These are phyloP conservation scores for Kwoniella sp. DNA, from an alignment of 768 basidiomycete genomes.

Conservation along the genomic window DNA sequence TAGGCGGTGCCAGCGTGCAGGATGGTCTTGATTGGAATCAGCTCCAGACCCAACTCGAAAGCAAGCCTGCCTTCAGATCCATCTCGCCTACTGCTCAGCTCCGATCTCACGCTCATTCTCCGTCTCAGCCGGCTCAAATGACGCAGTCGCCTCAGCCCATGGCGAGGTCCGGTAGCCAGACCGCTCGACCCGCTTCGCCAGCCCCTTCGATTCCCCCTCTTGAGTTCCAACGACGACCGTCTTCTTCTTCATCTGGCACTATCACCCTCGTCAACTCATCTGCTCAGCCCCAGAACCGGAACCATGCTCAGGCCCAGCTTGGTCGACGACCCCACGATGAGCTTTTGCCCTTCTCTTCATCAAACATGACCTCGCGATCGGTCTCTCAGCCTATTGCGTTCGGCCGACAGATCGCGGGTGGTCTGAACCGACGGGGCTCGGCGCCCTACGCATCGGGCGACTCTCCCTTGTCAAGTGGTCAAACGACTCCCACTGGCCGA, in stretches of 20 bases:
- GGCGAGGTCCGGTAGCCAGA: constrained; percentile 6
- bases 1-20: background rate
- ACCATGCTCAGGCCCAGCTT: background rate
- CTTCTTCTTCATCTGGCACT: constrained; percentile 13
- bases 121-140: background rate
- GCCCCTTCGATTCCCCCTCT: constrained; percentile 36
- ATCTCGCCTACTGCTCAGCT: constrained; percentile 49
- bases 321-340: constrained; percentile 19
- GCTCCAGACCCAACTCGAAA: constrained; percentile 37
- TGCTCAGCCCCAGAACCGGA: constrained; percentile 5
- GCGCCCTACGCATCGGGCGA: constrained; percentile 2
- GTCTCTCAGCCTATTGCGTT: constrained; percentile 13
- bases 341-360: constrained; percentile 12
- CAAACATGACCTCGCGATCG: constrained; percentile 8
- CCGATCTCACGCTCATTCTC: constrained; percentile 39
- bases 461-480: constrained; percentile 25
- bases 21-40: constrained; percentile 41
- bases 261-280: constrained; percentile 29
- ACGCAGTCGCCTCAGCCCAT: background rate
- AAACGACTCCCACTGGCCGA: constrained; percentile 24
- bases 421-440: constrained; percentile 26
- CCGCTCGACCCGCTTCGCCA: constrained; percentile 16
- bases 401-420: constrained; percentile 27
- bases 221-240: constrained; percentile 28
- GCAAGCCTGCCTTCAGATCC: constrained; percentile 48